Evolutionary conservation across 148 eudicot species (phyloP).

Genomic region (Spergularia bocconei): DNA sequence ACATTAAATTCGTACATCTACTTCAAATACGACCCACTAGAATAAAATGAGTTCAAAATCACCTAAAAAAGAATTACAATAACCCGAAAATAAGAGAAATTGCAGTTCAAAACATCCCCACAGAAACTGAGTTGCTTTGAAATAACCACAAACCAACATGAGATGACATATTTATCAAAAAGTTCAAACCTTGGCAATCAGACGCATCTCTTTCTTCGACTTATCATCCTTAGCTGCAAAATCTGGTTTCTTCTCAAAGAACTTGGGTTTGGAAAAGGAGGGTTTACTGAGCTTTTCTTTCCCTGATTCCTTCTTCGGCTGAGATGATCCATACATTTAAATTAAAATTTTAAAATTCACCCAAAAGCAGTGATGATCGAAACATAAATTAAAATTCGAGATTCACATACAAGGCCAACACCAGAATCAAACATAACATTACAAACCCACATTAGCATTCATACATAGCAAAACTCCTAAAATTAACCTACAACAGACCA

Average conservation of each 20-base stretch:
- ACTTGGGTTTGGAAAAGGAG: neutral
- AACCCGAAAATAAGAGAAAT: neutral
- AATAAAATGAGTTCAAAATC: neutral
- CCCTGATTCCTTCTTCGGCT: slow-evolving; percentile 11
- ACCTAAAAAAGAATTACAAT: neutral
- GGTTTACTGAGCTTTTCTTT: slow-evolving; percentile 3
- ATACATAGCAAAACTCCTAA: neutral
- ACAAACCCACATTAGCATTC: neutral
- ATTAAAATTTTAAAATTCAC: neutral
- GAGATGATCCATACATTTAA: neutral
- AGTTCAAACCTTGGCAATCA: slow-evolving; percentile 18
- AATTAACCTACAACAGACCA: neutral
- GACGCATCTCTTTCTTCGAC: slow-evolving; percentile 25
- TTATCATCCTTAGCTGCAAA: slow-evolving; percentile 1
- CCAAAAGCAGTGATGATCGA: neutral
- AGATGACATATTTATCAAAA: neutral
- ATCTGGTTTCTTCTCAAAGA: slow-evolving; percentile 3
- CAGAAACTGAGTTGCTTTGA: too few relatives aligned
- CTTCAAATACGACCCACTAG: neutral
- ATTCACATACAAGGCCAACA: neutral
- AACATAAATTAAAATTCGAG: neutral
- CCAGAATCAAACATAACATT: neutral
- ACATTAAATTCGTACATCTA: slow-evolving; percentile 6
- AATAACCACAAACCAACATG: neutral
- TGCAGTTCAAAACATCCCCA: neutral